Evolutionary conservation across 768 basidiomycete genomes (phyloP).

Genomic region (Tubosaeta sp.): DNA sequence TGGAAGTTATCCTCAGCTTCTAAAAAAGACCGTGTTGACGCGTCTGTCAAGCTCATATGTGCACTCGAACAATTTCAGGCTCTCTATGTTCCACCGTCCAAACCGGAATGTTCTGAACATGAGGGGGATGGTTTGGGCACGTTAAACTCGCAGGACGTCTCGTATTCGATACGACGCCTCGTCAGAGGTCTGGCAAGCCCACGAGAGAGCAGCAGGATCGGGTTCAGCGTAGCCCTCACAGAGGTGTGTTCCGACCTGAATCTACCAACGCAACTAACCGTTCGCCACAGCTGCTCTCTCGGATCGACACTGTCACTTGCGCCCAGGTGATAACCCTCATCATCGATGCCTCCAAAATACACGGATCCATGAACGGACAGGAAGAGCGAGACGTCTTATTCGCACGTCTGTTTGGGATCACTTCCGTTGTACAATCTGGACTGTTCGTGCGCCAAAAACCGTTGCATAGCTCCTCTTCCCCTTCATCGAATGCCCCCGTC

Average conservation of each 20-base stretch:
- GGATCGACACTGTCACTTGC: slow-evolving; percentile 73
- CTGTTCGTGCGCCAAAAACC: slow-evolving; percentile 63
- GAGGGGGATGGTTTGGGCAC: slow-evolving; percentile 54
- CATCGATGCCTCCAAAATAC: slow-evolving; percentile 62
- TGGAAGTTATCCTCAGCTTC: slow-evolving; percentile 86
- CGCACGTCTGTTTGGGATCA: slow-evolving; percentile 87
- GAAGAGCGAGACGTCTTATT: slow-evolving; percentile 93
- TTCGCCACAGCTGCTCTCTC: slow-evolving; percentile 63
- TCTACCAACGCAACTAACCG: slow-evolving; percentile 4
- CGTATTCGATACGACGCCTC: slow-evolving; percentile 86
- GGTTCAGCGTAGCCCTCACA: slow-evolving; percentile 93
- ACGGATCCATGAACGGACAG: slow-evolving; percentile 78
- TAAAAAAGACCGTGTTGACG: slow-evolving; percentile 76
- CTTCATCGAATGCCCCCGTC: slow-evolving; percentile 49
- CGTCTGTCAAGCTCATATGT: slow-evolving; percentile 78
- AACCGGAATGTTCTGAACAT: slow-evolving; percentile 36
- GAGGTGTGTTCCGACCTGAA: slow-evolving; percentile 55
- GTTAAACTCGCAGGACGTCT: slow-evolving; percentile 84
- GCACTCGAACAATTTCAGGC: slow-evolving; percentile 85
- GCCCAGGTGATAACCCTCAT: slow-evolving; percentile 74
- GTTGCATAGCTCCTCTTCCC: slow-evolving; percentile 49
- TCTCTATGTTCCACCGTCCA: slow-evolving; percentile 48
- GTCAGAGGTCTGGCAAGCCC: slow-evolving; percentile 88
- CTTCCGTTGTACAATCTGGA: slow-evolving; percentile 80
- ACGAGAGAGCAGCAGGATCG: slow-evolving; percentile 87